Percentiles rank a stretch among this genome's conserved stretches.
Conservation (phyloP, 1,284 basidiomycete genomes). For the Sanguinoderma infundibulare region DNA sequence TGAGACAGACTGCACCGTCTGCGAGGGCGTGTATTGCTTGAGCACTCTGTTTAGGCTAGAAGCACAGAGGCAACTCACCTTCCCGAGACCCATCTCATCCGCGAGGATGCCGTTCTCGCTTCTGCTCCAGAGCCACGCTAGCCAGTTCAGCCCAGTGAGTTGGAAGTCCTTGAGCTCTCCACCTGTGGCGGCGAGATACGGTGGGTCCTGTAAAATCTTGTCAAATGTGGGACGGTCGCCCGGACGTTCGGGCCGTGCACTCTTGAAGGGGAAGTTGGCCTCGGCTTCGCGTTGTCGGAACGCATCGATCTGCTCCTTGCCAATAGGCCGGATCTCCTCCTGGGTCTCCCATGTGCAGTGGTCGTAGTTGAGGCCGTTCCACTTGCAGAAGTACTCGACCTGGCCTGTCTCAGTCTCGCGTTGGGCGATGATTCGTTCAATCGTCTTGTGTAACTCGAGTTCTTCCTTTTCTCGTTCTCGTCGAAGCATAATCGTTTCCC, state of each 20-base stretch:
- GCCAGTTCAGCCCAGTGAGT: slow-evolving; percentile 97
- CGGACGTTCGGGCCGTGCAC: slow-evolving; percentile 70
- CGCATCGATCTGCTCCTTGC: slow-evolving; percentile 78
- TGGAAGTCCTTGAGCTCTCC: slow-evolving; percentile 98
- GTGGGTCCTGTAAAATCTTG: slow-evolving; percentile 90
- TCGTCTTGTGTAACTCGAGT: slow-evolving; percentile 88
- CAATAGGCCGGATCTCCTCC: slow-evolving; percentile 79
- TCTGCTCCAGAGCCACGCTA: slow-evolving; percentile 94
- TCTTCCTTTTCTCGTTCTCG: slow-evolving; percentile 91
- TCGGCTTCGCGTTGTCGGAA: slow-evolving; percentile 83
- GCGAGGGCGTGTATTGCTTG: neutral
- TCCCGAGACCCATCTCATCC: slow-evolving; percentile 99
- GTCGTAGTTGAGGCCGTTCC: slow-evolving; percentile 93
- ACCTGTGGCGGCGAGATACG: slow-evolving; percentile 80
- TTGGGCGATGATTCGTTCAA: slow-evolving; percentile 91
- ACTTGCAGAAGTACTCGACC: slow-evolving; percentile 96
- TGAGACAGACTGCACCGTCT: slow-evolving; percentile 96
- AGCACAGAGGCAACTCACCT: slow-evolving; percentile 50
- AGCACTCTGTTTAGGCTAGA: neutral
- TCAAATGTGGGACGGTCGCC: slow-evolving; percentile 81
- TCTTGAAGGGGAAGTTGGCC: slow-evolving; percentile 88
- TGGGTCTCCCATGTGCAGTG: slow-evolving; percentile 96
- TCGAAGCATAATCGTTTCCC: slow-evolving; percentile 88
- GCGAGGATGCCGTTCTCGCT: slow-evolving; percentile 97
- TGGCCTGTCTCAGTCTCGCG: slow-evolving; percentile 73